Conservation (phyloP, 805 yeast species). For the Nakazawaea pomicola region DNA sequence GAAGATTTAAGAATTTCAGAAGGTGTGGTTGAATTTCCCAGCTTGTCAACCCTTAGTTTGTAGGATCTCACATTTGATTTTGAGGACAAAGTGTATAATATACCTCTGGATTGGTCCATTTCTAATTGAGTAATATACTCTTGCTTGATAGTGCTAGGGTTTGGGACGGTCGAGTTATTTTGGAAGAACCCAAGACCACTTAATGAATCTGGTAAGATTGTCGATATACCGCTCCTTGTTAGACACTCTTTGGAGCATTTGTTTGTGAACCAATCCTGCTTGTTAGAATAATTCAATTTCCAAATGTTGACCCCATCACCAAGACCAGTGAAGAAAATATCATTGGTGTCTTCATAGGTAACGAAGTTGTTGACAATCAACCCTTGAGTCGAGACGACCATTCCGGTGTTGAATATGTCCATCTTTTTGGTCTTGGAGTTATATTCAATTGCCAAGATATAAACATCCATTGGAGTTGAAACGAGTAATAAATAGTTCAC, state of each 20-base stretch:
- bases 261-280: conserved; percentile 83
- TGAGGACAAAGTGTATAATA: conserved; percentile 78
- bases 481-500: conserved; percentile 71
- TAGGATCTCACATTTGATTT: conserved; percentile 80
- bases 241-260: conserved; percentile 80
- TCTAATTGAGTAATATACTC: conserved; percentile 62
- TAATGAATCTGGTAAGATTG: conserved; percentile 38
- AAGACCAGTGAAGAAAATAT: conserved; percentile 79
- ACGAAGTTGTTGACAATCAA: conserved; percentile 61
- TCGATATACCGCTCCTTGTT: conserved; percentile 59
- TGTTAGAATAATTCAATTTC: conserved; percentile 79
- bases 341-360: conserved; percentile 59
- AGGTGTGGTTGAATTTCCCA: conserved; percentile 30
- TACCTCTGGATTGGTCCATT: conserved; percentile 72
- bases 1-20: conserved; percentile 34
- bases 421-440: conserved; percentile 38
- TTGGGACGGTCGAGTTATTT: conserved; percentile 11
- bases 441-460: conserved; percentile 68
- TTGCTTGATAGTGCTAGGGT: conserved; percentile 24
- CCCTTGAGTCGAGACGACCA: conserved; percentile 78
- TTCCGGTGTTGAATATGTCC: conserved; percentile 75
- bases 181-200: conserved; percentile 14
- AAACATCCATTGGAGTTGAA: conserved; percentile 76
- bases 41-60: conserved; percentile 40
- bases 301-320: conserved; percentile 77